These are phyloP conservation scores for Cordyceps cateniannulata DNA, from an alignment of 2,329 filamentous ascomycete species.

Conservation along the genomic window DNA sequence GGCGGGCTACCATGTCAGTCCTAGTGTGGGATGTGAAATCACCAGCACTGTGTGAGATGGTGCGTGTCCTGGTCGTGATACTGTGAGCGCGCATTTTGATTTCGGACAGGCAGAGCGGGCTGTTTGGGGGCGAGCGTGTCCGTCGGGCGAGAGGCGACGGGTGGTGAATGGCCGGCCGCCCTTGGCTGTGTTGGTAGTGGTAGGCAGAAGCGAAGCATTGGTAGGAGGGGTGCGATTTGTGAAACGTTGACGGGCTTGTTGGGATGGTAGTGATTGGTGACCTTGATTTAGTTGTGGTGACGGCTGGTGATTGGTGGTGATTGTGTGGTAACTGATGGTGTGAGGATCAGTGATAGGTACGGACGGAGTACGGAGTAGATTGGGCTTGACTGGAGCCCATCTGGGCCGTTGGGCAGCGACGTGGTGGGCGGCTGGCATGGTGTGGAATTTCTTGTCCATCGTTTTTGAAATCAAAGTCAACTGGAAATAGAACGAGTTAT, in stretches of 20 bases:
- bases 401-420: slow-evolving; percentile 1
- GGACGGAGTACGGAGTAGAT: background rate
- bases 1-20: background rate
- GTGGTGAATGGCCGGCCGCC: background rate
- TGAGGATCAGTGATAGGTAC: background rate
- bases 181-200: background rate
- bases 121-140: background rate
- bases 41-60: background rate
- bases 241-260: background rate
- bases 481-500: background rate
- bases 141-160: background rate
- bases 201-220: background rate
- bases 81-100: background rate
- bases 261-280: background rate
- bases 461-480: background rate
- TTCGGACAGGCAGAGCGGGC: background rate
- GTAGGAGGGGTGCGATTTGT: slow-evolving; percentile 1
- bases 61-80: background rate
- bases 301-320: background rate
- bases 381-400: background rate
- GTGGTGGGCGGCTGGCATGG: background rate
- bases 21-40: background rate
- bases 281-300: background rate
- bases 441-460: background rate
- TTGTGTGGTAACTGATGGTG: background rate